Percentiles rank a stretch among this genome's conserved stretches.
These are phyloP conservation scores for Ascochyta pisi DNA, from an alignment of 2,329 filamentous ascomycete genomes.

Conservation along the genomic window DNA sequence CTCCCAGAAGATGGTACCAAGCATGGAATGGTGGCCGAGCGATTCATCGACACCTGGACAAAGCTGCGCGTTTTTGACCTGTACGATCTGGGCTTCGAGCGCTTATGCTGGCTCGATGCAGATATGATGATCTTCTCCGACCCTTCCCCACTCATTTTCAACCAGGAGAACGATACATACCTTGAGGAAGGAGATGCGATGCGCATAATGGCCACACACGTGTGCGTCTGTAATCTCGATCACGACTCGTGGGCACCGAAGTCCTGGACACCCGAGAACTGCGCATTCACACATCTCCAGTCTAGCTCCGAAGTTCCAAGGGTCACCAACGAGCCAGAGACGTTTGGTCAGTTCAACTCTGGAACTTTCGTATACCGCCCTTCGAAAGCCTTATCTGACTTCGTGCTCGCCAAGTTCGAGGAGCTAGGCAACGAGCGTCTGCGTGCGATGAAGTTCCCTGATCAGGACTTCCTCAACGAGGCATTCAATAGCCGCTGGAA, in stretches of 20 bases:
- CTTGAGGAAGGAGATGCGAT: constrained; percentile 24
- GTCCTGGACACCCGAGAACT: constrained; percentile 58
- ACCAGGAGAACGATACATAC: constrained; percentile 44
- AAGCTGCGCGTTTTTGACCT: constrained; percentile 62
- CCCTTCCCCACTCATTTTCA: constrained; percentile 50
- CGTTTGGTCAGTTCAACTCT: constrained; percentile 58
- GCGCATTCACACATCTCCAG: constrained; percentile 54
- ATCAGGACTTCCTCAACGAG: constrained; percentile 61
- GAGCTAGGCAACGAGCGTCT: constrained; percentile 45
- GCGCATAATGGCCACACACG: constrained; percentile 58
- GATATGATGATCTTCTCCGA: constrained; percentile 60
- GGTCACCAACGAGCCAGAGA: constrained; percentile 44
- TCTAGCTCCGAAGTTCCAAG: constrained; percentile 43
- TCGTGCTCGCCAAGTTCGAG: constrained; percentile 53
- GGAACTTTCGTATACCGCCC: constrained; percentile 61
- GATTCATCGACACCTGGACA: constrained; percentile 63
- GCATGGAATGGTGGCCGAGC: constrained; percentile 56
- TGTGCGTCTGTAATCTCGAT: constrained; percentile 62
- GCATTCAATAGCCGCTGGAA: constrained; percentile 57
- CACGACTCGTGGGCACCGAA: constrained; percentile 57
- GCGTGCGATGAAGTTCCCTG: constrained; percentile 58
- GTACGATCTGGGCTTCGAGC: constrained; percentile 39
- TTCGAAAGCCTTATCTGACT: constrained; percentile 45
- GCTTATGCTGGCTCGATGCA: constrained; percentile 60
- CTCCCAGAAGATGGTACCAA: constrained; percentile 40